Base-by-base conservation (phyloP, 352 stramenopile genomes). In the Phytophthora pluvialis region DNA sequence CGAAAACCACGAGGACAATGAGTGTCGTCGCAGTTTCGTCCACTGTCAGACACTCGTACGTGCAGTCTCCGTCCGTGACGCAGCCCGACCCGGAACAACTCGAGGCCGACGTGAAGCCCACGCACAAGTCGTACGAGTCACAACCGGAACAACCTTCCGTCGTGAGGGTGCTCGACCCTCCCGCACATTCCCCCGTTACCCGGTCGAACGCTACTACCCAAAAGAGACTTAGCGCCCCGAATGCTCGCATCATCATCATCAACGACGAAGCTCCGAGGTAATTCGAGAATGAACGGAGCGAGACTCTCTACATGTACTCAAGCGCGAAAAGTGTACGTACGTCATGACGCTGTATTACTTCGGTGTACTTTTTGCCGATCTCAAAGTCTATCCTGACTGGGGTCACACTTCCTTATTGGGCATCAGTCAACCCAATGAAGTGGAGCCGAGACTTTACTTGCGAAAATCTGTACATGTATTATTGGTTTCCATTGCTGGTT, bases 1-100 rank as follows among this genome's bases (percentile, higher is more conserved):
- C 72, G 28, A 79, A 79, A 4, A 55, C 49, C 33, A 79, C 53
- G 18, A 77, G n/a, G 13, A 80, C 56, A 8, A 70, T 38, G 18
- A 76, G 38, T 0, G 47, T 67, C 1, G 65, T 48, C 4, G 54
- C 13, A 12, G 64, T 63, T n/a, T 35, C n/a, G 3, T 50, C 10
- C 16, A 72, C 63, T 18, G 31, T 59, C 56, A 72, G 65, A 31
- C 63, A 76, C 31, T 72, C 28, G 53, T 54, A 72, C 1, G 68
- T 66, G 52, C 67, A 75, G 28, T 54, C 63, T 11, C 47, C 63
- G 26, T 60, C 36, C 7, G 54, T 61, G 46, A 57, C 63, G 21
- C 63, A 76, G 5, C 28, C 57, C 1, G 68, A 76, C 7, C 57
- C 57, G 9, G 63, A 60, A 50, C 68, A 76, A 18, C 55, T 47